Percentiles rank a stretch among this genome's conserved stretches.
phyloP scores from a whole-genome alignment of 2,329 filamentous ascomycete genomes.

The Xylaria sp. region DNA sequence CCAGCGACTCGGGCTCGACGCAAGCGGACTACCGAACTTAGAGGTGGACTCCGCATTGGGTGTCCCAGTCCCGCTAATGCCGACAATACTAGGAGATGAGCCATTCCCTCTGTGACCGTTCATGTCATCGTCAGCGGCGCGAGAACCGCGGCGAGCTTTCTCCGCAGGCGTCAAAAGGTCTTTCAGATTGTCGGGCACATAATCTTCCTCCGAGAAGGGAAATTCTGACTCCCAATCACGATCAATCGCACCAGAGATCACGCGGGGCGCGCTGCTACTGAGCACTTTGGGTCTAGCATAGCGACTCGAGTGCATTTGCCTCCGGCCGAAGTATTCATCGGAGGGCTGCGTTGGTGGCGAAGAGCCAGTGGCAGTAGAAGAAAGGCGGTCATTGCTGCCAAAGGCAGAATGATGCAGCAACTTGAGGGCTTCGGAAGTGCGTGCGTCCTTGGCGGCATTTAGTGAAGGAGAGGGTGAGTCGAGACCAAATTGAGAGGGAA shows the following conservation, averaged over 20 bases:
- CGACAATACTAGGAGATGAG: constrained; percentile 49
- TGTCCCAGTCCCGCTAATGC: constrained; percentile 54
- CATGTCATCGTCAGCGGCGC: constrained; percentile 64
- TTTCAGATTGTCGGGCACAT: constrained; percentile 78
- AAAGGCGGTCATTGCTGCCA: constrained; percentile 73
- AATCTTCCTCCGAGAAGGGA: constrained; percentile 84
- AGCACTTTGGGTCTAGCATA: constrained; percentile 74
- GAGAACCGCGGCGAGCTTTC: constrained; percentile 72
- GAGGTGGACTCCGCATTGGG: constrained; percentile 58
- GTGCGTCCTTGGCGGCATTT: constrained; percentile 68
- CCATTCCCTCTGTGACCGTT: constrained; percentile 52
- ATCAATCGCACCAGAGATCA: constrained; percentile 70
- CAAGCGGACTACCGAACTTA: constrained; percentile 71
- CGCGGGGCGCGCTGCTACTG: constrained; percentile 75
- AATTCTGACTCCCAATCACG: constrained; percentile 75
- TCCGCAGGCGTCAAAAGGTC: constrained; percentile 75
- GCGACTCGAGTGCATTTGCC: constrained; percentile 76
- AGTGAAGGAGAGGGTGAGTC: constrained; percentile 85
- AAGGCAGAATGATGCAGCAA: constrained; percentile 75
- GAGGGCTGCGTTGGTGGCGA: constrained; percentile 49
- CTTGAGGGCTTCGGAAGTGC: constrained; percentile 73
- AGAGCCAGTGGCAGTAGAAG: constrained; percentile 55
- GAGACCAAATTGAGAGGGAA: constrained; percentile 90
- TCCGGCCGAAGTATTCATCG: constrained; percentile 75
- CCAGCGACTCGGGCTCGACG: constrained; percentile 70